phyloP scores from a whole-genome alignment of 768 basidiomycete species.

The Pilatotrama ljubarskyi region DNA sequence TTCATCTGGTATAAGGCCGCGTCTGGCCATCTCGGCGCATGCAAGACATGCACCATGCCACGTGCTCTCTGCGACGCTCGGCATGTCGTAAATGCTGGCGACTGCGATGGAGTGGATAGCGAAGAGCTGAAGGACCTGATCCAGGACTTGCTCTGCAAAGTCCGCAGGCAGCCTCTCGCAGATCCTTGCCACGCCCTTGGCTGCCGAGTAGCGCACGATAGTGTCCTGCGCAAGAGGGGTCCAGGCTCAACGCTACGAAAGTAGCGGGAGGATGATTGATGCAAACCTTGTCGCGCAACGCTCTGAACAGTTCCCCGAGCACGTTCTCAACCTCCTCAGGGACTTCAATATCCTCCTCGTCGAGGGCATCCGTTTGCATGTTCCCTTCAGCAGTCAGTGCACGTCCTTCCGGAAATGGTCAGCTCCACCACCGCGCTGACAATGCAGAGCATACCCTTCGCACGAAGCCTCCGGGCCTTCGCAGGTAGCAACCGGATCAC shows the following conservation, averaged over 20 bases:
- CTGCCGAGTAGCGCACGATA: slow-evolving; percentile 90
- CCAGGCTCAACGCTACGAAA: background rate
- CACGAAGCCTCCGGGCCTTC: slow-evolving; percentile 35
- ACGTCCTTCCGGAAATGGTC: slow-evolving; percentile 21
- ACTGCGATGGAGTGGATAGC: slow-evolving; percentile 67
- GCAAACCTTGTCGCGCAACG: slow-evolving; percentile 79
- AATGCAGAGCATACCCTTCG: slow-evolving; percentile 40
- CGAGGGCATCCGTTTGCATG: background rate
- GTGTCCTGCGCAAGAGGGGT: slow-evolving; percentile 65
- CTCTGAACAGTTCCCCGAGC: slow-evolving; percentile 69
- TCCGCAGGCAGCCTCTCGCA: slow-evolving; percentile 76
- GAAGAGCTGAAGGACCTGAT: slow-evolving; percentile 77
- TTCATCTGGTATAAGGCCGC: slow-evolving; percentile 64
- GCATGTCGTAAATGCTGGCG: slow-evolving; percentile 67
- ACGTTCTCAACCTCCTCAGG: slow-evolving; percentile 77
- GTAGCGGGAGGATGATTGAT: background rate
- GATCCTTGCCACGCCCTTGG: slow-evolving; percentile 88
- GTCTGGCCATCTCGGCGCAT: slow-evolving; percentile 87
- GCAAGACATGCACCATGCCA: slow-evolving; percentile 97
- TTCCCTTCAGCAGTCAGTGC: slow-evolving; percentile 14
- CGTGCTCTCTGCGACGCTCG: slow-evolving; percentile 77
- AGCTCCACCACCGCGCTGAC: background rate
- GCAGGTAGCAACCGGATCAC: slow-evolving; percentile 64
- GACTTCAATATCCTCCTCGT: slow-evolving; percentile 54
- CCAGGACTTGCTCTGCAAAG: slow-evolving; percentile 79